These are phyloP conservation scores for Leptographium galeiforme DNA, from an alignment of 2,329 filamentous ascomycete species.

Conservation along the genomic window DNA sequence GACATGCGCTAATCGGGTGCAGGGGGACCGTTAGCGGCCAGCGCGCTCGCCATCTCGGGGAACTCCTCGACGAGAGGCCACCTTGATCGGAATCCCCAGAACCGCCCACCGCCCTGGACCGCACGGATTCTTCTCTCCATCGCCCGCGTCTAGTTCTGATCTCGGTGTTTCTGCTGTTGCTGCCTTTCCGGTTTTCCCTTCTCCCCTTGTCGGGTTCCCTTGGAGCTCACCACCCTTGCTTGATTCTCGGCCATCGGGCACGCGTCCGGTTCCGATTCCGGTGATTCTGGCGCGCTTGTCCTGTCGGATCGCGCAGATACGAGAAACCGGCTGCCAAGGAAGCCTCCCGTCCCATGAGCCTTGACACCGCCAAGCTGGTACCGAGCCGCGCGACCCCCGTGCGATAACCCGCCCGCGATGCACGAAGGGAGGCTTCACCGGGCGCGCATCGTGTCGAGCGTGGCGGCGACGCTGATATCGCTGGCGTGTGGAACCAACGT, in stretches of 20 bases:
- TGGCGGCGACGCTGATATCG: slow-evolving; percentile 72
- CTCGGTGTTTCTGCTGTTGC: not conserved
- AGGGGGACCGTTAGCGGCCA: not conserved
- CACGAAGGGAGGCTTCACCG: slow-evolving; percentile 14
- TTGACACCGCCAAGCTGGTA: too few species aligned
- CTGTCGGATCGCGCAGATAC: too few species aligned
- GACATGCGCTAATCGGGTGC: not conserved
- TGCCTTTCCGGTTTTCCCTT: not conserved
- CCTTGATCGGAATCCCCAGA: not conserved
- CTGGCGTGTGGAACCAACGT: slow-evolving; percentile 91
- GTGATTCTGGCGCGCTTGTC: too few species aligned
- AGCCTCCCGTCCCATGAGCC: too few species aligned
- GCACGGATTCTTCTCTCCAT: not conserved
- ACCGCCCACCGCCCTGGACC: not conserved
- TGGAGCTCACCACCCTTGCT: too few species aligned
- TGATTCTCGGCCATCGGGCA: too few species aligned
- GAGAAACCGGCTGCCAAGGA: not conserved
- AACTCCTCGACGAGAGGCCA: not conserved
- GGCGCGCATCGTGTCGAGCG: slow-evolving; percentile 66
- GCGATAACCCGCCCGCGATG: slow-evolving; percentile 4
- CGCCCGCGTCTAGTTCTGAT: too few species aligned
- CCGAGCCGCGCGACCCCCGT: too few species aligned
- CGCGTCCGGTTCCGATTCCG: too few species aligned
- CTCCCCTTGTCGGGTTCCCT: not conserved
- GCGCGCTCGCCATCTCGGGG: not conserved